Base-by-base conservation (phyloP, 768 basidiomycete species). In the Russula compacta region DNA sequence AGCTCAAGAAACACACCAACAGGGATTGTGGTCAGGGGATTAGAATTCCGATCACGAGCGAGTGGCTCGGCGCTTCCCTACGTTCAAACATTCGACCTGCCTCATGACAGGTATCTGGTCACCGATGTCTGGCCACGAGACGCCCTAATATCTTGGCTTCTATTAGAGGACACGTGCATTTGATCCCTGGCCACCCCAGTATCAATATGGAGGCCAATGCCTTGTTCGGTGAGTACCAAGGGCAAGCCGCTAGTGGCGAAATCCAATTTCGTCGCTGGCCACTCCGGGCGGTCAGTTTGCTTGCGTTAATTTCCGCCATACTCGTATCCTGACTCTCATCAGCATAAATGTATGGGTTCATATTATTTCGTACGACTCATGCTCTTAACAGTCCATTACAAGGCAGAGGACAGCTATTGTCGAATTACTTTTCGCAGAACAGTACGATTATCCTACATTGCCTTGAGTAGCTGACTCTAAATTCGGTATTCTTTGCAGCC, bases 391-490 rank as follows among this genome's bases (percentile, higher is more conserved):
- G 7, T 6, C 11, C 24, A 21, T 50, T 12, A 15, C 33, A 58
- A 91, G 89, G 82, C 66, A 82, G 87, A 44, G 89, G 89, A 7
- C 70, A 77, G 4, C 72, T 91, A 4, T 73, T 92, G 52, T 86
- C 89, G 5, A 86, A 88, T 67, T 92, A 92, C 67, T 92, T 92
- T 67, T 91, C 89, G 14, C 89, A 92, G 65, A 92, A 92, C 60
- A 82, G 89, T 89, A 69, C 69, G 83, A 72, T 19, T 49, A 36
- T 4, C 55, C 58, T 53, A 42, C 39, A 40, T 11, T 17, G 38
- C 19, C 21, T 35, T 33, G 51, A 47, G 4, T 62, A 36, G 19
- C 38, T 19, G 42, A 56, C 19, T 50, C 40, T 29, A 53, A 42
- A 40, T 39, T n/a, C 58, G 38, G 57, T 35, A 60, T 55, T 43